Conservation (phyloP, 1,284 basidiomycete genomes). For the Marasmius tenuissimus region DNA sequence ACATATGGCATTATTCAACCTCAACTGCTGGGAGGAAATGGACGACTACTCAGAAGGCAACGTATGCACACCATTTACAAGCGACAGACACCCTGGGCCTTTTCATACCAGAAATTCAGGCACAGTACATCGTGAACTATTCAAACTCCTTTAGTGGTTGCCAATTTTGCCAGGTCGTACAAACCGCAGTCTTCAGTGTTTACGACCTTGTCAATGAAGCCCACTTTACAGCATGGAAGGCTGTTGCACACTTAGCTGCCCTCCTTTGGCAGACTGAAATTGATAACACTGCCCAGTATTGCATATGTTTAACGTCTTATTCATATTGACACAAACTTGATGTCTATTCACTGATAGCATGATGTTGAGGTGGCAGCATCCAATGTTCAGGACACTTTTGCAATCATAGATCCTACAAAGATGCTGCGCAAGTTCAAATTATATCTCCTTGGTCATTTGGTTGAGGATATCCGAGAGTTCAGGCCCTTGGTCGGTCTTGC, state of each 20-base stretch:
- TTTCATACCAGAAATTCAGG: slow-evolving; percentile 27
- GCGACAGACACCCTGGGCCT: slow-evolving; percentile 29
- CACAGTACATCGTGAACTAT: slow-evolving; percentile 37
- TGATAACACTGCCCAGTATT: slow-evolving; percentile 5
- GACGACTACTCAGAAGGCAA: slow-evolving; percentile 16
- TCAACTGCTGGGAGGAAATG: no score
- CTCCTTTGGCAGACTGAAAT: slow-evolving; percentile 1
- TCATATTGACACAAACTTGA: not conserved
- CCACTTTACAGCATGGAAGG: not conserved
- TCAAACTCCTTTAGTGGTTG: slow-evolving; percentile 36
- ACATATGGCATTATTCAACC: slow-evolving; percentile 32
- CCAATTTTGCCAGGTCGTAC: slow-evolving; percentile 38
- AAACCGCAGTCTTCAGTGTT: slow-evolving; percentile 27
- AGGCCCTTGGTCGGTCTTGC: slow-evolving; percentile 17
- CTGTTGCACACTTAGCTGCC: not conserved
- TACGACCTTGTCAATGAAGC: not conserved
- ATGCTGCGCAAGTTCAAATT: slow-evolving; percentile 9
- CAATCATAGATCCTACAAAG: slow-evolving; percentile 15
- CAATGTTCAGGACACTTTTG: slow-evolving; percentile 14
- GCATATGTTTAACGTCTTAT: not conserved
- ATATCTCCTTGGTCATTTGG: slow-evolving; percentile 15
- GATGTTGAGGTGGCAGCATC: slow-evolving; percentile 15
- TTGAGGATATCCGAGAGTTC: slow-evolving; percentile 14
- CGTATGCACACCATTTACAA: slow-evolving; percentile 27
- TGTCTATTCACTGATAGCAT: slow-evolving; percentile 2